phyloP scores from a whole-genome alignment of 2,329 filamentous ascomycete genomes.

The Seiridium cupressi region DNA sequence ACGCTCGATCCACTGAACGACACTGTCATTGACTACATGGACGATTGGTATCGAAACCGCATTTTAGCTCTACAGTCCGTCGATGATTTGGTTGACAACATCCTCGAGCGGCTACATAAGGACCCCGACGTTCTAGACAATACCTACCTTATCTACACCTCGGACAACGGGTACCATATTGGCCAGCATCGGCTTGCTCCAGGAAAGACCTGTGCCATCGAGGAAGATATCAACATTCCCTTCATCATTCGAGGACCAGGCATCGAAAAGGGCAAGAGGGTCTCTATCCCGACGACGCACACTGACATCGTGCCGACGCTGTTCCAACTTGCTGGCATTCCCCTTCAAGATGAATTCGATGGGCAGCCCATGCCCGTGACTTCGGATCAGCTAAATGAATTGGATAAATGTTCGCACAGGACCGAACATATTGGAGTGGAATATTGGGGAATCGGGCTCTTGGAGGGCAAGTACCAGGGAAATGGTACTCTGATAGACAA shows the following conservation, averaged over 20 bases:
- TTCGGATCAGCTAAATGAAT: constrained; percentile 15
- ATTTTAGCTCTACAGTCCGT: constrained; percentile 50
- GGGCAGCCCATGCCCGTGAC: constrained; percentile 46
- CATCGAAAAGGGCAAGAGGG: constrained; percentile 38
- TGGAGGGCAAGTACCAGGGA: constrained; percentile 6
- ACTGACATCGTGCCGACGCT: constrained; percentile 56
- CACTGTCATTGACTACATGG: constrained; percentile 46
- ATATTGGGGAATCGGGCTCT: constrained; percentile 43
- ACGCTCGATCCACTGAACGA: constrained; percentile 41
- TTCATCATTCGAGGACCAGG: constrained; percentile 59
- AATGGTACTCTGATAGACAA: background rate
- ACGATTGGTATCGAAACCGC: constrained; percentile 49
- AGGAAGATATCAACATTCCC: constrained; percentile 59
- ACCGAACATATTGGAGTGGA: constrained; percentile 42
- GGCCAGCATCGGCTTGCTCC: constrained; percentile 57
- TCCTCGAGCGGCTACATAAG: constrained; percentile 40
- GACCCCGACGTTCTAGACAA: constrained; percentile 57
- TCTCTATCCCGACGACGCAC: constrained; percentile 50
- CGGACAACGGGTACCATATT: constrained; percentile 60
- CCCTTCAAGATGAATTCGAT: constrained; percentile 46
- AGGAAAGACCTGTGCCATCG: constrained; percentile 56
- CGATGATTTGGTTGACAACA: constrained; percentile 49
- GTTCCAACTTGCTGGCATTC: constrained; percentile 34
- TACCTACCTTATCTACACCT: constrained; percentile 56
- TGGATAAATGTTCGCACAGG: constrained; percentile 6